Base-by-base conservation (phyloP, 805 yeast genomes). In the Starmerella cellae region DNA sequence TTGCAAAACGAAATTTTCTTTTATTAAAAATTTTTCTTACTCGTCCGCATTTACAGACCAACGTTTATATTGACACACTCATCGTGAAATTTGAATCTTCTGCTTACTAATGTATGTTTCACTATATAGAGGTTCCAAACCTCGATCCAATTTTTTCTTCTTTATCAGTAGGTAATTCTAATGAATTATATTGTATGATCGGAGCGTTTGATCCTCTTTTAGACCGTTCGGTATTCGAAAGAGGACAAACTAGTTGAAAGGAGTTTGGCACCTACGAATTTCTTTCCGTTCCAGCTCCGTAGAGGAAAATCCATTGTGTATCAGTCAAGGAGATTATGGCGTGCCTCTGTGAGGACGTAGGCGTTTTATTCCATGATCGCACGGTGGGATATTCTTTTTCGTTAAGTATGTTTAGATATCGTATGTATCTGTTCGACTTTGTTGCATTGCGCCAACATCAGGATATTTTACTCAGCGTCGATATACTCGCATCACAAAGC, bases 211-310 rank as follows among this genome's bases (percentile, higher is more conserved):
- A 40, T 38, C 26, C 38, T 41, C 24, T 13, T 38, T 30, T 39
- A 31, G 38, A 38, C 47, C 50, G 50, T 45, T 48, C 46, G 51
- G 53, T n/a, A n/a, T 38, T 35, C 37, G 36, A 21, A 17, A 27
- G 27, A 37, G 34, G 43, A 29, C 44, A 44, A 47, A 48, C 42
- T 44, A 53, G 57, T 50, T 53, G 57, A 53, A 45, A 51, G 45
- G 47, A 41, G 36, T 51, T 32, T 53, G 57, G 57, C 57, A 52
- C 46, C 48, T 38, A 53, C 57, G 61, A 57, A 55, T 42, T 49
- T 48, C 50, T 56, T 48, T 60, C 63, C 63, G 63, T 60, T 60
- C 62, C 63, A 60, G 61, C 62, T 56, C 60, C 63, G 57, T 47
- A 52, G 63, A 60, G 24, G 29, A 47, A 24, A 59, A 32, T 37